Conservation (phyloP, 1,284 basidiomycete genomes). For the Cutaneotrichosporon sp. region DNA sequence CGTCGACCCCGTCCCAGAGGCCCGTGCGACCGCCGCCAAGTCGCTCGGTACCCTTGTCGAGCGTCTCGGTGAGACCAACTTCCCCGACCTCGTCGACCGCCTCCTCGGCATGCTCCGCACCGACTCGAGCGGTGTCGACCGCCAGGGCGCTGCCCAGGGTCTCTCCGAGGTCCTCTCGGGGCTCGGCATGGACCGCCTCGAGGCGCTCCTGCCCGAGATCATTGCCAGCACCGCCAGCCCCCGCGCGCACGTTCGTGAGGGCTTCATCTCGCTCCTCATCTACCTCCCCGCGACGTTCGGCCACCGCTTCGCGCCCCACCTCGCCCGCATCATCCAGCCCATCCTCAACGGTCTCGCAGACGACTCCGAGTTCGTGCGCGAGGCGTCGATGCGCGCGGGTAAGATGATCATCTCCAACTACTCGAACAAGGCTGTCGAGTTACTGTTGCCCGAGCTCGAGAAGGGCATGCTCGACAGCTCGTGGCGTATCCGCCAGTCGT, state of each 20-base stretch:
- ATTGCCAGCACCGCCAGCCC: conserved; percentile 88
- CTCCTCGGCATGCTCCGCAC: conserved; percentile 87
- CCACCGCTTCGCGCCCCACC: conserved; percentile 87
- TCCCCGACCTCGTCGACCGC: conserved; percentile 93
- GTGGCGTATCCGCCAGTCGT: conserved; percentile 93
- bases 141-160: conserved; percentile 95
- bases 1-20: conserved; percentile 94
- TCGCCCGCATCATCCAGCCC: conserved; percentile 91
- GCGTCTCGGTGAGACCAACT: conserved; percentile 90
- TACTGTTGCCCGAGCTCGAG: conserved; percentile 93
- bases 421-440: conserved; percentile 85
- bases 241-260: conserved; percentile 90
- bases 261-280: conserved; percentile 96
- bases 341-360: conserved; percentile 93
- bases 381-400: conserved; percentile 98
- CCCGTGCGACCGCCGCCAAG: conserved; percentile 95
- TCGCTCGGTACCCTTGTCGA: conserved; percentile 97
- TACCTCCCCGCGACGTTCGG: conserved; percentile 97
- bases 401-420: conserved; percentile 98
- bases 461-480: conserved; percentile 90
- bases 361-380: conserved; percentile 88
- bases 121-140: conserved; percentile 92
- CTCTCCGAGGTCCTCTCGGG: conserved; percentile 94
- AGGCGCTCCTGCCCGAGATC: conserved; percentile 91
- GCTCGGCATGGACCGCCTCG: conserved; percentile 94